Base-by-base conservation (phyloP, 495 filamentous ascomycete genomes). In the Schizothecium vesticola region DNA sequence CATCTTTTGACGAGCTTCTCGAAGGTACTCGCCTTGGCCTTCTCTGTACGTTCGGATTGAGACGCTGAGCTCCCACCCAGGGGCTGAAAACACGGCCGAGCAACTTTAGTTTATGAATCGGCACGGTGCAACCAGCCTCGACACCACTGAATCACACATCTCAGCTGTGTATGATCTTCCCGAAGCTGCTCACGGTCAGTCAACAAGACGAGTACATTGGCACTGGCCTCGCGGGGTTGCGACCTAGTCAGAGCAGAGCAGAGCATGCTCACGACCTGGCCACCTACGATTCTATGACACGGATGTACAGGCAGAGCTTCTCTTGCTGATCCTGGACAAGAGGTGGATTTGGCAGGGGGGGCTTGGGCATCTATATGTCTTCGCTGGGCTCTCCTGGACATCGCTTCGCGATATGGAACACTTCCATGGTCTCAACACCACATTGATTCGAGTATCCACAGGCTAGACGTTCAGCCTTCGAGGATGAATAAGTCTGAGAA, bases 361-460 rank as follows among this genome's bases (percentile, higher is more conserved):
- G 68, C 60, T 66, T 69, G 63, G 63, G 23, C 23, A 2, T 22
- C 29, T 8, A 23, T 24, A 21, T 59, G n/a, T 61, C 62, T 26
- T 69, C n/a, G 67, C 63, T 67, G 28, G 65, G 68, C 6, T 6
- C 33, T 33, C 33, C 33, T 16, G 13, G 33, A 16, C 63, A 57
- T 66, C 55, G 66, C 70, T 74, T 71, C 68, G 68, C 68, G 51
- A 69, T 25, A 25, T 72, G 72, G 65, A 74, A 74, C 72, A 70
- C 3, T 22, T 64, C 61, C 56, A 68, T 62, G 72, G 77, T 80
- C 77, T 80, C 77, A 80, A 77, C 56, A 36, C 21, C 65, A 59
- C 58, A 28, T 28, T 7, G 24, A 21, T 51, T n/a, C 43, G 19
- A n/a, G 43, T 51, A 51, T n/a, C 16, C 10, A 12, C 31, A 19